Evolutionary conservation across 148 eudicot species (phyloP), one percentile per base, ranked within the genome.

Genomic region (Agrostemma githago): DNA sequence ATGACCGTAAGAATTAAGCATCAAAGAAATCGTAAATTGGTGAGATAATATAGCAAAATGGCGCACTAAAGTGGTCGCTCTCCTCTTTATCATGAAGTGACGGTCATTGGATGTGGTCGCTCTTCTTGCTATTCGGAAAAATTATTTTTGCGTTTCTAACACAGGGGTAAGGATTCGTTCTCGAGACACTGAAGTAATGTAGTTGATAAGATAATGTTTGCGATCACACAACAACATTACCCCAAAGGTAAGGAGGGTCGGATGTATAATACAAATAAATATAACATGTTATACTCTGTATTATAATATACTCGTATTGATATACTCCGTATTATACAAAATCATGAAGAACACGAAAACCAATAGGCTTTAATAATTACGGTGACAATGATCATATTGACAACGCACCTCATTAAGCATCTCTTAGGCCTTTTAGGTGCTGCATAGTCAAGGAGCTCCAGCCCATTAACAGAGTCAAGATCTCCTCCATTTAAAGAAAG

Each of bases 391-490:
- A 21, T 8, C 59, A 26, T 15, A 46, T 8, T 8, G 57, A 14
- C 51, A 39, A 57, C 64, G 8, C 12, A 62, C 76, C 68, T 51
- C 41, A 53, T 70, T 11, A 70, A 70, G 43, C 72, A 11, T 54
- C 70, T 77, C 83, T 72, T 76, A 66, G 70, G 72, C 65, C 76
- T 71, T 72, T 74, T 73, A 16, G 76, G 80, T 40, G 73, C 72
- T 75, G 75, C 83, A 72, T 39, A 66, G 26, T 79, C 84, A 69
- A 72, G 65, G 70, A 77, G 83, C 76, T 83, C 66, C 62, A 78
- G 48, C 9, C 63, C 48, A 69, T 82, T 74, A 79, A 78, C 59
- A 51, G 83, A 39, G 34, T 71, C 40, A 11, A 71, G 48, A 26
- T 69, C 70, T 69, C 67, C 71, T 10, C 74, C 62, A 69, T 41